Base-by-base conservation (phyloP, 2,329 filamentous ascomycete species). In the Alternaria triticina region DNA sequence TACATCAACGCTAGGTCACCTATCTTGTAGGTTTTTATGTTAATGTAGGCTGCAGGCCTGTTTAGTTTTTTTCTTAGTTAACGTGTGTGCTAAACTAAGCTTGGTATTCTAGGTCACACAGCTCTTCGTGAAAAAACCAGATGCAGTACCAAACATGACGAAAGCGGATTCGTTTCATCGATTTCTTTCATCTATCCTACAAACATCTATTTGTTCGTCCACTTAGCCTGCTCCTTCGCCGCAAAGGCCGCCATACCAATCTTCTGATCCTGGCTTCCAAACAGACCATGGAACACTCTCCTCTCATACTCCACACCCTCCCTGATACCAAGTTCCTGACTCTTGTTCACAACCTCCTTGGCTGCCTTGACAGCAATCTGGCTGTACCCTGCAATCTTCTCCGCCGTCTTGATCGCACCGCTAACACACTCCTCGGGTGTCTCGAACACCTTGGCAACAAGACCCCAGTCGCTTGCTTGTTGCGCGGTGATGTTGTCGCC, bases 261-360 rank as follows among this genome's bases (percentile, higher is more conserved):
- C 86, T 98, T 99, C 83, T 99, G 96, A 81, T 99, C 96, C 83
- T 93, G 88, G 79, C 91, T 97, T 22, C 95, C 96, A 83, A 99
- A 99, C 75, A 97, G 77, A 25, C 90, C 87, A 82, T 99, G 96
- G 85, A 99, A 99, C 33, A 98, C 86, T 57, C 94, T 88, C 77
- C 96, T 87, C 87, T 99, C 96, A 82, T 89, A 98, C 83, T 99
- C 96, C 2, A 99, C 91, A 13, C 96, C 96, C 76, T 98, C 96
- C 71, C 91, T 85, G 63, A 99, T 83, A 4, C 90, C 86, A 71
- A 97, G 82, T 74, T 99, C 96, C 85, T 98, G 94, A 81, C 94
- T 97, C 89, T 97, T 98, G 80, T 98, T 97, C 59, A 99, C 95
- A n/a, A 96, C 95, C 85, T 99, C 96, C 86, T 99, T 99, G 61